Evolutionary conservation across 2,329 filamentous ascomycete species (phyloP), one percentile per base, ranked within the genome.

Genomic region (Trematosphaeria pertusa): DNA sequence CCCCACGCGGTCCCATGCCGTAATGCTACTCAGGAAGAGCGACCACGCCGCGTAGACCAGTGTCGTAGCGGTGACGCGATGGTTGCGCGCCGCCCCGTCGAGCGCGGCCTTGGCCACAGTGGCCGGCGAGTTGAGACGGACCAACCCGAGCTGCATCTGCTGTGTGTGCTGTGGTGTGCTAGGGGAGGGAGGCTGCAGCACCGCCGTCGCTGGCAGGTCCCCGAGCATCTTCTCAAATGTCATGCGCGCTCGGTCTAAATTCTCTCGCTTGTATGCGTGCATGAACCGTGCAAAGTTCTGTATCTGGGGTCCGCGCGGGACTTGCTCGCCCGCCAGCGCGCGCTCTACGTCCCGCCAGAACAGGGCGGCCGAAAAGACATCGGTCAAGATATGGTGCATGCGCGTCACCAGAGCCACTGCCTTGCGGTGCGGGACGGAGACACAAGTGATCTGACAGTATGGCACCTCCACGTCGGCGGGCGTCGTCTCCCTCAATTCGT

Each of bases 31-130:
- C 11, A 50, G 37, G 32, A 50, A 50, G 14, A 50, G 41, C 30
- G 47, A 17, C 47, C 36, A 46, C 8, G 47, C 41, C 10, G 47
- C 47, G 21, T 50, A 50, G 6, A 50, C 32, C 21, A 50, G 11
- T 33, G 47, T 42, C 12, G 10, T 46, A 4, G 31, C 19, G 3
- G 42, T 45, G n/a, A 45, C 14, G 30, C 42, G 30, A 20, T 37
- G 24, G 14, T 24, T 12, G 21, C 41, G 36, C 26, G 47, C 47
- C 18, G 47, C 28, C 6, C 2, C 26, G 28, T 45, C 32, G 17
- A 50, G 41, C n/a, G 8, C 41, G 4, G 41, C 31, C 15, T 37
- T 36, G 31, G 4, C 15, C 12, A 43, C 9, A 21, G 32, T 37
- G 5, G 19, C n/a, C n/a, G 32, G 31, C 20, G 41, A 28, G 33